Conservation (phyloP, 805 yeast genomes). For the Cyberlindnera veronae region DNA sequence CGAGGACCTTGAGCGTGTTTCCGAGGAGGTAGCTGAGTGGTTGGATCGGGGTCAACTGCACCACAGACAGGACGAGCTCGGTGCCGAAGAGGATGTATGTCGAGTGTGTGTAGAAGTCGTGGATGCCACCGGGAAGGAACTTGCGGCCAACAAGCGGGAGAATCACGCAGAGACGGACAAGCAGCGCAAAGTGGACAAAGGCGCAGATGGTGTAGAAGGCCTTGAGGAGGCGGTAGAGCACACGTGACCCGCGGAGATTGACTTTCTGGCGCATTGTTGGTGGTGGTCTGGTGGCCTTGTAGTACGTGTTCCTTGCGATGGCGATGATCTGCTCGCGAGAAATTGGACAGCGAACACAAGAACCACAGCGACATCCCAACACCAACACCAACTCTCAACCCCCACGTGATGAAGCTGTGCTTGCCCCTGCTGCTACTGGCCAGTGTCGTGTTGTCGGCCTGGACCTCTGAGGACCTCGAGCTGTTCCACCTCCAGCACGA, state of each 20-base stretch:
- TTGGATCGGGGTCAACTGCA: conserved; percentile 12
- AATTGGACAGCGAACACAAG: background rate
- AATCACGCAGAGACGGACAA: conserved; percentile 46
- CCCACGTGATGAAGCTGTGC: conserved; percentile 9
- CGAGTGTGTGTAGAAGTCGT: conserved; percentile 46
- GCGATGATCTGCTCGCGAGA: background rate
- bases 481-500: conserved; percentile 70
- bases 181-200: conserved; percentile 27
- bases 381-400: background rate
- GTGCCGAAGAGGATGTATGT: background rate
- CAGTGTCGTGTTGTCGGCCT: conserved; percentile 34
- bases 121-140: conserved; percentile 69
- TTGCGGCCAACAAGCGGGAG: conserved; percentile 62
- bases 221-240: conserved; percentile 10
- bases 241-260: conserved; percentile 16
- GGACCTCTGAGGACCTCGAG: conserved; percentile 73
- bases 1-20: conserved; percentile 6
- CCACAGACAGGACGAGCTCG: conserved; percentile 11
- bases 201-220: conserved; percentile 6
- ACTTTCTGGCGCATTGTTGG: conserved; percentile 18
- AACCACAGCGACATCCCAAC: background rate
- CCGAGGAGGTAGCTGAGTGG: conserved; percentile 7
- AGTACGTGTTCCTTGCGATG: background rate
- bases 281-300: background rate
- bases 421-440: conserved; percentile 13